Conservation (phyloP, 202 grass and related monocot species). For the Zoysia matrella region DNA sequence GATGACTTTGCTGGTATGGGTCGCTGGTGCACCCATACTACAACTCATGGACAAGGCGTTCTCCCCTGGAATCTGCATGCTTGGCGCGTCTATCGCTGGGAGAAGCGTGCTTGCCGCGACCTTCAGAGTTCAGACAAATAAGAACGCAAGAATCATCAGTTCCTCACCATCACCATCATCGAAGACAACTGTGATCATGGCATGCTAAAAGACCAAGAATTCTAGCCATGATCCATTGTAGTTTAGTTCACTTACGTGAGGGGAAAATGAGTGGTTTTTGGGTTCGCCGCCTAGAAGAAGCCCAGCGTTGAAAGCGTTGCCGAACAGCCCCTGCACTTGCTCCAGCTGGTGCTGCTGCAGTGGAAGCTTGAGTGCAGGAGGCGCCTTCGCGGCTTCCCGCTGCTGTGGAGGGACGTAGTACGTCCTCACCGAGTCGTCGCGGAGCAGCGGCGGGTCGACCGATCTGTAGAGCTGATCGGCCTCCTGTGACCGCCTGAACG, state of each 20-base stretch:
- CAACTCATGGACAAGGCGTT: constrained; percentile 29
- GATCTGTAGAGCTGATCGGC: constrained; percentile 1
- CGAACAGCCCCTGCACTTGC: constrained; percentile 19
- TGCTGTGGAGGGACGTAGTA: constrained; percentile 57
- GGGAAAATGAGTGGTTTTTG: constrained; percentile 16
- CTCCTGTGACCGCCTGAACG: constrained; percentile 36
- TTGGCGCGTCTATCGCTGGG: constrained; percentile 34
- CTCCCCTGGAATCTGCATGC: constrained; percentile 28
- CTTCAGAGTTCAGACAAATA: constrained; percentile 38
- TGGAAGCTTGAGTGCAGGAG: constrained; percentile 31
- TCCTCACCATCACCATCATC: background rate
- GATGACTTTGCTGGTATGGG: background rate
- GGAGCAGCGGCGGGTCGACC: constrained; percentile 32
- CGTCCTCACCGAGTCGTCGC: constrained; percentile 44
- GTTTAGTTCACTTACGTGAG: constrained; percentile 33
- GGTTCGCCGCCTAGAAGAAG: constrained; percentile 19
- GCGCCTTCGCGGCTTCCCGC: background rate
- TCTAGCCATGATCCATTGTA: background rate
- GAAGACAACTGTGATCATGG: background rate
- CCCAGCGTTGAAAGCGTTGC: background rate
- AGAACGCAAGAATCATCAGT: background rate
- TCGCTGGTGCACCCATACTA: constrained; percentile 2
- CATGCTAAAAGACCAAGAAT: background rate
- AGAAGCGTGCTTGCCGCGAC: constrained; percentile 34
- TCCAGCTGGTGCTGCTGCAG: background rate